These are phyloP conservation scores for Medicago arabica DNA, from an alignment of 306 rosid species.

Conservation along the genomic window DNA sequence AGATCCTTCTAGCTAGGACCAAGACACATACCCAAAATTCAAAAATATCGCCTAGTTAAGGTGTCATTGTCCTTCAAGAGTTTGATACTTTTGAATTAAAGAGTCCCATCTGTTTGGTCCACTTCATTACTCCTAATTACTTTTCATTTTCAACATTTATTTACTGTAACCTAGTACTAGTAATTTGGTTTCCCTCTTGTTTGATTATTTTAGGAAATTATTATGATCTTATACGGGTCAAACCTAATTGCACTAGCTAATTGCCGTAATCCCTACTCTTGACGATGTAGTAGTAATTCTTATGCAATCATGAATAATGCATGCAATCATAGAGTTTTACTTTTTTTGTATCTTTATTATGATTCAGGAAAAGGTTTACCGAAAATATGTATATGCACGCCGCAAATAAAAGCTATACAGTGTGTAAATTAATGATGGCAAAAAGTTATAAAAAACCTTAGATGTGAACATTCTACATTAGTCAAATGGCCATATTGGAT, in stretches of 20 bases:
- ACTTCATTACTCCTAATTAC: not conserved
- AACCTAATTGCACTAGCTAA: too few relatives aligned
- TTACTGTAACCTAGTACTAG: constrained; percentile 13
- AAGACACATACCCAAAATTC: constrained; percentile 20
- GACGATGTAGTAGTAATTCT: too few relatives aligned
- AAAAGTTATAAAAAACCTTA: too few relatives aligned
- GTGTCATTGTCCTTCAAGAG: constrained; percentile 31
- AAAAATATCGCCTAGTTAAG: constrained; percentile 23
- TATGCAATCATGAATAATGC: too few relatives aligned
- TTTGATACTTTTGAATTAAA: constrained; percentile 15
- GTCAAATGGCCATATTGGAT: too few relatives aligned
- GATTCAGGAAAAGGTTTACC: too few relatives aligned
- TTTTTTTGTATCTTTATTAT: too few relatives aligned
- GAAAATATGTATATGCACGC: too few relatives aligned
- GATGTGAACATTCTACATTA: too few relatives aligned
- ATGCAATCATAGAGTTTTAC: not conserved
- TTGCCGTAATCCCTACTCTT: not conserved
- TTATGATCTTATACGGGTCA: too few relatives aligned
- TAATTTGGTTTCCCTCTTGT: not conserved
- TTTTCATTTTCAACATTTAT: constrained; percentile 22
- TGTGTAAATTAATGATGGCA: too few relatives aligned
- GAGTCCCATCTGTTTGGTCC: constrained; percentile 15
- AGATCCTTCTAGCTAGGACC: not conserved
- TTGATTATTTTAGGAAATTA: not conserved
- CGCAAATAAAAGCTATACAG: too few relatives aligned